Evolutionary conservation across 2,329 filamentous ascomycete species (phyloP).

Genomic region (Diaporthe vaccinii): DNA sequence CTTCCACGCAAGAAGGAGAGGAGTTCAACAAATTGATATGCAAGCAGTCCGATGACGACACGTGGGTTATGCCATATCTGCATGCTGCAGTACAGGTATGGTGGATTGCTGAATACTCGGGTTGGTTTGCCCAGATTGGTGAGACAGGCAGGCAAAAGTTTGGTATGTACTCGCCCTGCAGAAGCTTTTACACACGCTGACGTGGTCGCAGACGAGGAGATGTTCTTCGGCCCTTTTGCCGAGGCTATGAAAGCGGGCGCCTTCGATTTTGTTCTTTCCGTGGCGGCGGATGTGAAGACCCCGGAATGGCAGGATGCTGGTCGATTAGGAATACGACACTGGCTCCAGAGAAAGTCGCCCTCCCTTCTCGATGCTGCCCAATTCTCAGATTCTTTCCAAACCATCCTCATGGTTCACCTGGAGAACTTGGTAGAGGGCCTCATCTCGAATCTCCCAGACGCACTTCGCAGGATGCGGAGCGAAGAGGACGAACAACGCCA

Average conservation of each 20-base stretch:
- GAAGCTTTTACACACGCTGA: not conserved
- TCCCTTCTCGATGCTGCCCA: constrained; percentile 72
- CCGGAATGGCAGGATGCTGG: constrained; percentile 91
- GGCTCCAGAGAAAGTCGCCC: constrained; percentile 85
- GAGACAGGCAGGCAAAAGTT: constrained; percentile 59
- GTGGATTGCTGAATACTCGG: constrained; percentile 95
- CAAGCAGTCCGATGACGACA: constrained; percentile 73
- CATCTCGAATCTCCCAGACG: constrained; percentile 95
- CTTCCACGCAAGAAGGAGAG: constrained; percentile 76
- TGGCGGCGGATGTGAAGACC: constrained; percentile 84
- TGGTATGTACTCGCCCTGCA: constrained; percentile 50
- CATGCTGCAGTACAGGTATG: constrained; percentile 84
- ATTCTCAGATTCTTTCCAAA: constrained; percentile 80
- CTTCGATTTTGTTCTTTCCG: constrained; percentile 89
- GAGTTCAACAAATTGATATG: constrained; percentile 78
- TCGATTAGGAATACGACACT: constrained; percentile 83
- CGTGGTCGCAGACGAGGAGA: constrained; percentile 70
- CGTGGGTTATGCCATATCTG: constrained; percentile 81
- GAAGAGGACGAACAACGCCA: constrained; percentile 92
- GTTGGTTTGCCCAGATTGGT: constrained; percentile 84
- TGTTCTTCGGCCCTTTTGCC: constrained; percentile 80
- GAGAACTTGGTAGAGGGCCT: constrained; percentile 92
- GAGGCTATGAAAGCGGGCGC: constrained; percentile 88
- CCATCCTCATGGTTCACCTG: constrained; percentile 81
- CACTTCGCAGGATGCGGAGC: constrained; percentile 84